A percentile compares a stretch with the other conserved stretches of the same genome.
phyloP scores from a whole-genome alignment of 106 monocot species.

The Dendrobium catenatum region DNA sequence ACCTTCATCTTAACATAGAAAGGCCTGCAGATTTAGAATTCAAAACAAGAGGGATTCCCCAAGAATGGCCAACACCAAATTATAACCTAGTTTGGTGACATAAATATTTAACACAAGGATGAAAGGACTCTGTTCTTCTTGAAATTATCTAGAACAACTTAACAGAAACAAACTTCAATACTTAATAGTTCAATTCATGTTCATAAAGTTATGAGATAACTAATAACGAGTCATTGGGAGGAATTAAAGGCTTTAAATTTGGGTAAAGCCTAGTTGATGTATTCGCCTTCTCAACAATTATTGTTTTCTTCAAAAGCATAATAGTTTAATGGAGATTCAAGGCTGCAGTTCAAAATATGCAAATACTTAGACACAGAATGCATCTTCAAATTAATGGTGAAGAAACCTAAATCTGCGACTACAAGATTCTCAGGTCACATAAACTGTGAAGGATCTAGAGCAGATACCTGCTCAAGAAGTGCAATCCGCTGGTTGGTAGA shows the following conservation, averaged over 20 bases:
- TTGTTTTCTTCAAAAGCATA: not conserved
- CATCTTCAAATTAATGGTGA: not conserved
- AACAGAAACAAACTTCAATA: not conserved
- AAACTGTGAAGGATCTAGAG: not conserved
- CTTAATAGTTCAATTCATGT: not conserved
- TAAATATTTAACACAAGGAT: not conserved
- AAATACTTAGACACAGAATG: not conserved
- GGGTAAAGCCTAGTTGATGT: not conserved
- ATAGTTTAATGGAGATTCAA: not conserved
- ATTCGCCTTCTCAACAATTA: not conserved
- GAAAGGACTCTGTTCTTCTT: not conserved
- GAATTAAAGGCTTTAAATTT: not conserved
- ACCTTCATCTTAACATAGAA: not conserved
- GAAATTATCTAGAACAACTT: not conserved
- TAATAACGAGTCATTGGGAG: not conserved
- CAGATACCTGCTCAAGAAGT: slow-evolving; percentile 64
- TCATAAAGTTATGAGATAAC: not conserved
- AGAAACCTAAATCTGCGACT: not conserved
- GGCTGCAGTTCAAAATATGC: not conserved
- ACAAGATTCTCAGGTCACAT: not conserved
- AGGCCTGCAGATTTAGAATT: not conserved
- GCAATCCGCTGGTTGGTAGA: slow-evolving; percentile 64
- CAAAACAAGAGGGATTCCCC: not conserved
- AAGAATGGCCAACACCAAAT: not conserved
- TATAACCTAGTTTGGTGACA: not conserved